Conservation (phyloP, 495 filamentous ascomycete species). For the Pyrenula massariospora region DNA sequence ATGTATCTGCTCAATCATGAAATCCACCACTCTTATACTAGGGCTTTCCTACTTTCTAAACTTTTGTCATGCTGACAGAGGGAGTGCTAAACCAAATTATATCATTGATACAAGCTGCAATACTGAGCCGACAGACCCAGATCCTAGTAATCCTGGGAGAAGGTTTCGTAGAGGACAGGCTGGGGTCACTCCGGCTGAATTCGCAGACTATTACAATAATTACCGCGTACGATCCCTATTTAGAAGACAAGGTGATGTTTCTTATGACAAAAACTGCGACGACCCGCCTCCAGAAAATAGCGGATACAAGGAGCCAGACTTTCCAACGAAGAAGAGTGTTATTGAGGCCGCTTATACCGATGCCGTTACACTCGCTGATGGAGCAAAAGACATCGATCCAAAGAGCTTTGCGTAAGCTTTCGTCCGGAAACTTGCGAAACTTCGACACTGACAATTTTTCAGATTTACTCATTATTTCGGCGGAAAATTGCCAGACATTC, state of each 20-base stretch:
- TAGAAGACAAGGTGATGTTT: background rate
- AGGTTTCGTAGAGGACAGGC: background rate
- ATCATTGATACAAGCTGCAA: background rate
- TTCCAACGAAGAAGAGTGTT: background rate
- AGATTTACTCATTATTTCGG: background rate
- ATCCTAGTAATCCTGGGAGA: background rate
- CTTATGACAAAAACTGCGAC: background rate
- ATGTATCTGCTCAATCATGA: background rate
- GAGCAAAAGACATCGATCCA: background rate
- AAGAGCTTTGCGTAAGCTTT: background rate
- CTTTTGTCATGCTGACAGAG: background rate
- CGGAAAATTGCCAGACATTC: background rate
- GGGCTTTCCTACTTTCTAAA: background rate
- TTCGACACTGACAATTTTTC: background rate
- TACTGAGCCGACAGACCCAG: background rate
- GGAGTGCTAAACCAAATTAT: background rate
- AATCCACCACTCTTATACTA: background rate
- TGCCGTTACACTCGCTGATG: background rate
- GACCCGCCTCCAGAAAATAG: background rate
- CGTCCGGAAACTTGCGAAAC: background rate
- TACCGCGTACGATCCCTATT: background rate
- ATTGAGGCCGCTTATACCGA: background rate
- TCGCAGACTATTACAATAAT: background rate
- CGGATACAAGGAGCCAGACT: background rate
- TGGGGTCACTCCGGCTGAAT: background rate